These are phyloP conservation scores for Botryotinia globosa DNA, from an alignment of 2,329 filamentous ascomycete genomes.

Conservation along the genomic window DNA sequence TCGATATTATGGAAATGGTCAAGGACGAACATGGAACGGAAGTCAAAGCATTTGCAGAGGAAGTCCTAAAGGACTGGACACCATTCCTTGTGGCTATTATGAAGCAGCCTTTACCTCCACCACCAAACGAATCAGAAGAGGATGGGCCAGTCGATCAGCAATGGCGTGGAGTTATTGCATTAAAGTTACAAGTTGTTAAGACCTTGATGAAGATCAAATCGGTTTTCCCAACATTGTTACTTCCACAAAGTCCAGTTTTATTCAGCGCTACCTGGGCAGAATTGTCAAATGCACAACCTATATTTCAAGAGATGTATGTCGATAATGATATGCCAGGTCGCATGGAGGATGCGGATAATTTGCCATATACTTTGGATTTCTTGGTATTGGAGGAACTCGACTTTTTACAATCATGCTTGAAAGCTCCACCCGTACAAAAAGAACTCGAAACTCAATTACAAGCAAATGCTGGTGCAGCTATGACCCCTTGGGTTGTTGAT, in stretches of 20 bases:
- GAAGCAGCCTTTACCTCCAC: slow-evolving; percentile 67
- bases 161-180: slow-evolving; percentile 78
- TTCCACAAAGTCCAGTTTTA: slow-evolving; percentile 76
- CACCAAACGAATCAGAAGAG: slow-evolving; percentile 53
- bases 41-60: slow-evolving; percentile 85
- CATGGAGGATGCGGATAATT: slow-evolving; percentile 80
- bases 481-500: slow-evolving; percentile 78
- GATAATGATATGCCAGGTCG: slow-evolving; percentile 81
- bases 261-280: slow-evolving; percentile 92
- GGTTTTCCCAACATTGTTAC: slow-evolving; percentile 78
- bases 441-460: slow-evolving; percentile 80
- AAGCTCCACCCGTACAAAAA: slow-evolving; percentile 81
- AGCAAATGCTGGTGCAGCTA: slow-evolving; percentile 55
- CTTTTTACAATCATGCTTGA: slow-evolving; percentile 86
- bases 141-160: slow-evolving; percentile 56
- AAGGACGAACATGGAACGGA: slow-evolving; percentile 86
- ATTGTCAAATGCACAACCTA: slow-evolving; percentile 66
- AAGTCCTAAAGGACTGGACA: slow-evolving; percentile 79
- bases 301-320: slow-evolving; percentile 83
- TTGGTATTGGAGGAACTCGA: slow-evolving; percentile 92
- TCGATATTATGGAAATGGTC: slow-evolving; percentile 95
- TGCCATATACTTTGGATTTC: slow-evolving; percentile 95
- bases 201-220: slow-evolving; percentile 84
- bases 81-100: slow-evolving; percentile 83
- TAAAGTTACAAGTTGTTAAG: slow-evolving; percentile 94